phyloP scores from a whole-genome alignment of 768 basidiomycete species.

The Boletus rufocinnamomeus region DNA sequence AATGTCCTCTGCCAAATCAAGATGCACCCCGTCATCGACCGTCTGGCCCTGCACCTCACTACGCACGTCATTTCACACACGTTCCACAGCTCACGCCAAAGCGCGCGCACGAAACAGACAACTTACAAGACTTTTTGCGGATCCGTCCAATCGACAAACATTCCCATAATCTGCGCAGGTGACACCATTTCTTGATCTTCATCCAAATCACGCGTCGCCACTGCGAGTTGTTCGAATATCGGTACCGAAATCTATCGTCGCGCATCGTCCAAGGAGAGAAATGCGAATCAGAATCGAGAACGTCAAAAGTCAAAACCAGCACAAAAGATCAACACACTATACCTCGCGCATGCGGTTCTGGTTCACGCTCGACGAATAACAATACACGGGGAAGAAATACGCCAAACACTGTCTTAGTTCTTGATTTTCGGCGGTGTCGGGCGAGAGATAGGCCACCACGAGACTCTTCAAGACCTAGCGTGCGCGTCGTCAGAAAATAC shows the following conservation, averaged over 20 bases:
- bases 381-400: conserved; percentile 85
- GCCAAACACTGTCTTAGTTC: conserved; percentile 82
- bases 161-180: conserved; percentile 69
- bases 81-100: not conserved
- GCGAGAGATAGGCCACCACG: conserved; percentile 70
- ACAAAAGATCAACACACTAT: not conserved
- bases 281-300: not conserved
- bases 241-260: too few relatives aligned
- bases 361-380: conserved; percentile 74
- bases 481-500: not conserved
- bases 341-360: conserved; percentile 70
- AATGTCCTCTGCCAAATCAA: conserved; percentile 58
- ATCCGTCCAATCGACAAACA: conserved; percentile 89
- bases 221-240: too few relatives aligned
- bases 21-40: conserved; percentile 47
- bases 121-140: conserved; percentile 67
- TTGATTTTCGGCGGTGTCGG: conserved; percentile 78
- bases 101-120: conserved; percentile 18
- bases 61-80: not conserved
- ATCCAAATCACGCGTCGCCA: conserved; percentile 62
- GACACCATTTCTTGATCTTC: conserved; percentile 75
- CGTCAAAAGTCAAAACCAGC: not conserved
- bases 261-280: conserved; percentile 4
- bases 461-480: conserved; percentile 51
- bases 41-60: conserved; percentile 45